These are phyloP conservation scores for Adansonia digitata DNA, from an alignment of 345 rosid genomes.

Conservation along the genomic window DNA sequence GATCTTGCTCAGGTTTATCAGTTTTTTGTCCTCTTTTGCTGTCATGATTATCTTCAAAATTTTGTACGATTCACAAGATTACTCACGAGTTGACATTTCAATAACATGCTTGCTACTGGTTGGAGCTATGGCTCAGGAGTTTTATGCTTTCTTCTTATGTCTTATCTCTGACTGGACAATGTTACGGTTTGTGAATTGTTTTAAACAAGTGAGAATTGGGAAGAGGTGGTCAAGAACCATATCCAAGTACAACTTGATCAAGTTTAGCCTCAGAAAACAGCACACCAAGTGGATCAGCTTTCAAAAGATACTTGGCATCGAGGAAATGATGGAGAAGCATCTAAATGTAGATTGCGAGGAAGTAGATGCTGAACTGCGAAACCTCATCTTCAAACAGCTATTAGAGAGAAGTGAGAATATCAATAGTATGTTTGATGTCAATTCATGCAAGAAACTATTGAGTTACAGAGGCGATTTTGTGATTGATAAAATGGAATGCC, in stretches of 20 bases:
- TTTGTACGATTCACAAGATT: too few species aligned
- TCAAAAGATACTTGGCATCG: not conserved
- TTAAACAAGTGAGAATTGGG: too few species aligned
- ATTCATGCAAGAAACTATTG: slow-evolving; percentile 1
- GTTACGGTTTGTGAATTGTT: too few species aligned
- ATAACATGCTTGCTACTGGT: too few species aligned
- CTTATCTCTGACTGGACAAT: too few species aligned
- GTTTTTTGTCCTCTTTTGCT: too few species aligned
- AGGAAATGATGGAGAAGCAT: not conserved
- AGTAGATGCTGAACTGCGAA: not conserved
- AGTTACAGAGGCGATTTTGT: slow-evolving; percentile 19
- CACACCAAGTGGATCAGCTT: not conserved
- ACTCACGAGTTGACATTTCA: too few species aligned
- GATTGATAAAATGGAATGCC: not conserved
- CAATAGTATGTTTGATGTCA: not conserved
- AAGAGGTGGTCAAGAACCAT: not conserved
- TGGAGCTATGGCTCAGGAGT: too few species aligned
- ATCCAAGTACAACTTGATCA: not conserved
- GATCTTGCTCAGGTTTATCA: too few species aligned
- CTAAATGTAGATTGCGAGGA: not conserved
- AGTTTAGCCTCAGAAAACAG: not conserved
- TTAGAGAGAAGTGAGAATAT: not conserved
- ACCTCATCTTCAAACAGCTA: not conserved
- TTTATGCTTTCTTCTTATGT: too few species aligned
- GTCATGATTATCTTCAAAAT: too few species aligned